These are phyloP conservation scores for Cubamyces sp. DNA, from an alignment of 768 basidiomycete genomes.

Conservation along the genomic window DNA sequence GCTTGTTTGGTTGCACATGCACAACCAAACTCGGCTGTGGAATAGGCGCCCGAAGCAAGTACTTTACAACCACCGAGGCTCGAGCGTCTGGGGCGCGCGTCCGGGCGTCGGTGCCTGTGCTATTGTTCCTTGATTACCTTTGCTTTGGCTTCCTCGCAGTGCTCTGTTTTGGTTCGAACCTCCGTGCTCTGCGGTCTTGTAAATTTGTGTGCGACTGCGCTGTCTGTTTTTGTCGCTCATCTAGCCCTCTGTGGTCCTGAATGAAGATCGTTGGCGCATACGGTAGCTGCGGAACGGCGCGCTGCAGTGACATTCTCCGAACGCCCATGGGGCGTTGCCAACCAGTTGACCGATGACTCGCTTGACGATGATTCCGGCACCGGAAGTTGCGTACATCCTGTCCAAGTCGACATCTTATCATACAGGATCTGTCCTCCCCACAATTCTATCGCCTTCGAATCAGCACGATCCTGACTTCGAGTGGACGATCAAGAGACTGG, in stretches of 20 bases:
- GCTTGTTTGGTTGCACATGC: slow-evolving; percentile 27
- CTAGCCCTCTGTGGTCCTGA: not conserved
- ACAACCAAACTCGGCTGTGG: slow-evolving; percentile 19
- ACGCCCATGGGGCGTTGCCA: not conserved
- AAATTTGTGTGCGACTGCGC: not conserved
- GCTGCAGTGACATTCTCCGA: not conserved
- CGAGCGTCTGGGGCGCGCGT: not conserved
- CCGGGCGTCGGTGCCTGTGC: not conserved
- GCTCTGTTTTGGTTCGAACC: not conserved
- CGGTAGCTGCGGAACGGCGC: not conserved
- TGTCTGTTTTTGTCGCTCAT: not conserved
- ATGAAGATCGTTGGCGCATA: slow-evolving; percentile 6
- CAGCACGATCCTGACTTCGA: not conserved
- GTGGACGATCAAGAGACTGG: not conserved
- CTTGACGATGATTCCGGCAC: slow-evolving; percentile 2
- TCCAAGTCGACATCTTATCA: not conserved
- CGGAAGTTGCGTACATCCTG: slow-evolving; percentile 3
- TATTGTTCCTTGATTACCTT: slow-evolving; percentile 2
- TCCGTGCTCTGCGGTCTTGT: not conserved
- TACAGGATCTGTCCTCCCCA: not conserved
- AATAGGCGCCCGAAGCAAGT: not conserved
- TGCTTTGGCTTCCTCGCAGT: no score
- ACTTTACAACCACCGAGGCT: not conserved
- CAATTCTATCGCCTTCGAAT: slow-evolving; percentile 3
- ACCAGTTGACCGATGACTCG: not conserved